These are phyloP conservation scores for Bathelium albidoporum DNA, from an alignment of 495 filamentous ascomycete genomes.

Conservation along the genomic window DNA sequence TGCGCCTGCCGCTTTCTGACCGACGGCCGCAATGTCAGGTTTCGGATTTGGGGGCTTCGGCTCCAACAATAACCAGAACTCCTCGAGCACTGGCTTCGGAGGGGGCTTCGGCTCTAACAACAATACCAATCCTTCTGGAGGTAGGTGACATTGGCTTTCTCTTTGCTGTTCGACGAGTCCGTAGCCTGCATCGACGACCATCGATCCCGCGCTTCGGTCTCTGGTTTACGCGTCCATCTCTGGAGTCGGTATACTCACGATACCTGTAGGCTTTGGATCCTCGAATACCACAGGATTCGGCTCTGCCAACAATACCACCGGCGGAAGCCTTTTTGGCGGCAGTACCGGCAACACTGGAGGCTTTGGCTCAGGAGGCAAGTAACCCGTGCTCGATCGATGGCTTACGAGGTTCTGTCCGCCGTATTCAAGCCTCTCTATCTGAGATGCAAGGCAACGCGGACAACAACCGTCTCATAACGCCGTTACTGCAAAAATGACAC, in stretches of 20 bases:
- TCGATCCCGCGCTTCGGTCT: constrained; percentile 15
- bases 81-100: constrained; percentile 24
- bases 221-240: constrained; percentile 26
- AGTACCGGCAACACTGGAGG: constrained; percentile 32
- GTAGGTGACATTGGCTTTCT: constrained; percentile 2
- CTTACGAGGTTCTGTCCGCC: not conserved
- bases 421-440: not conserved
- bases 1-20: not conserved
- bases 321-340: constrained; percentile 43
- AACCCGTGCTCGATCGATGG: constrained; percentile 22
- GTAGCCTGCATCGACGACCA: constrained; percentile 16
- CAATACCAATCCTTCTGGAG: constrained; percentile 9
- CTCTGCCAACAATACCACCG: constrained; percentile 27
- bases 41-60: constrained; percentile 40
- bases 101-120: constrained; percentile 22
- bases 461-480: too few species aligned
- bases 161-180: not conserved
- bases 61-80: constrained; percentile 41
- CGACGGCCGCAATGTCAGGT: not conserved
- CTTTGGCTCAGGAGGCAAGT: constrained; percentile 39
- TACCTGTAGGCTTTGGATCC: constrained; percentile 51
- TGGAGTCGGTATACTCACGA: constrained; percentile 18
- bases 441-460: too few species aligned
- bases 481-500: not conserved
- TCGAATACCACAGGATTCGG: constrained; percentile 33